Evolutionary conservation across 495 filamentous ascomycete genomes (phyloP).

Genomic region (Pseudomonodictys pantanalensis): DNA sequence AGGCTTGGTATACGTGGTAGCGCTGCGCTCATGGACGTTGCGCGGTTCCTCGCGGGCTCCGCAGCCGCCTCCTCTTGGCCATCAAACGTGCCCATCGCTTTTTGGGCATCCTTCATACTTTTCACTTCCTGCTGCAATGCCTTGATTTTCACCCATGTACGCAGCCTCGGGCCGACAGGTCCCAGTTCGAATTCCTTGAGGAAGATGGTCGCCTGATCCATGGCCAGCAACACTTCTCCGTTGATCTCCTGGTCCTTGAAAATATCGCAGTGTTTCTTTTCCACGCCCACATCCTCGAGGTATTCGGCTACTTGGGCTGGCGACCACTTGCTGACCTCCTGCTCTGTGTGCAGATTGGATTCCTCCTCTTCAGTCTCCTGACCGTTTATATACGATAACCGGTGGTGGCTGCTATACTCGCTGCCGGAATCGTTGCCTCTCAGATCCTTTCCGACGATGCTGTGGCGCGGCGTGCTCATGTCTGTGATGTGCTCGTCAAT

Average conservation of each 20-base stretch:
- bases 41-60: conserved; percentile 37
- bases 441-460: conserved; percentile 48
- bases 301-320: conserved; percentile 79
- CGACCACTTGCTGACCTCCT: conserved; percentile 58
- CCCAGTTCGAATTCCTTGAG: conserved; percentile 95
- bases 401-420: conserved; percentile 81
- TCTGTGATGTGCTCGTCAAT: conserved; percentile 98
- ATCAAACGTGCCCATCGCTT: conserved; percentile 38
- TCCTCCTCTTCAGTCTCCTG: conserved; percentile 54
- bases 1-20: conserved; percentile 62
- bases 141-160: conserved; percentile 95
- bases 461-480: conserved; percentile 71
- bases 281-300: conserved; percentile 75
- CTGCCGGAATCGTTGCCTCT: conserved; percentile 75
- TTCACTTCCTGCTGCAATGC: conserved; percentile 79
- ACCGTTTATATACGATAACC: conserved; percentile 85
- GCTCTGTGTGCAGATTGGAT: conserved; percentile 41
- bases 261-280: conserved; percentile 81
- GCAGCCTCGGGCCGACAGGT: conserved; percentile 78
- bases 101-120: conserved; percentile 37
- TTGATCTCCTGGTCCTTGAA: conserved; percentile 96
- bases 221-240: conserved; percentile 86
- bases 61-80: conserved; percentile 38
- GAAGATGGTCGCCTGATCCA: conserved; percentile 90
- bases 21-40: conserved; percentile 48